Conservation (phyloP, 331 rosid genomes). For the Saraca asoca region DNA sequence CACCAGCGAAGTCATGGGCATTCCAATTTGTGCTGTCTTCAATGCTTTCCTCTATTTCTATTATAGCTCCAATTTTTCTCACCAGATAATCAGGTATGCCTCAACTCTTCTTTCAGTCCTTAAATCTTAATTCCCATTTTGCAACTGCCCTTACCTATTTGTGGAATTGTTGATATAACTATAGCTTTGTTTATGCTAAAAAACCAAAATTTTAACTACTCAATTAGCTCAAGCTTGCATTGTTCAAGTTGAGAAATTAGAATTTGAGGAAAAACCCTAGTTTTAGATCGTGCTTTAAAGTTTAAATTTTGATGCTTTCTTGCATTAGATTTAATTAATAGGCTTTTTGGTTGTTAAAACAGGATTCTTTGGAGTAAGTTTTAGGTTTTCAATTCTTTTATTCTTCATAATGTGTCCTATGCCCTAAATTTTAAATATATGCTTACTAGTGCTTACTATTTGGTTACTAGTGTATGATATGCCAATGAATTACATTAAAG, state of each 20-base stretch:
- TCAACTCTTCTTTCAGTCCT: slow-evolving; percentile 16
- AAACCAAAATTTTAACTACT: too few species aligned
- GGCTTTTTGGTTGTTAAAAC: slow-evolving; percentile 4
- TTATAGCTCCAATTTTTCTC: slow-evolving; percentile 36
- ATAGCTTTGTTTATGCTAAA: slow-evolving; percentile 45
- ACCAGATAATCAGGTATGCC: slow-evolving; percentile 42
- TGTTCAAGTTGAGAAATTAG: slow-evolving; percentile 33
- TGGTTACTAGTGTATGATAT: too few species aligned
- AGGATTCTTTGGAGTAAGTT: background rate
- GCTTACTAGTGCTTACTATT: too few species aligned
- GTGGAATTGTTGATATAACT: slow-evolving; percentile 52
- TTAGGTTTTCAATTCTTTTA: slow-evolving; percentile 6
- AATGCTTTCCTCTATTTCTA: background rate
- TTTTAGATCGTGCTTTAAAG: slow-evolving; percentile 53
- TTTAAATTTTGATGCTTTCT: slow-evolving; percentile 43
- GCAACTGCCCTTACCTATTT: slow-evolving; percentile 25
- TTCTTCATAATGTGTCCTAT: too few species aligned
- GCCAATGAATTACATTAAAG: too few species aligned
- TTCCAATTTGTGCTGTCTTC: slow-evolving; percentile 19
- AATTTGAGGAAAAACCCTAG: slow-evolving; percentile 75
- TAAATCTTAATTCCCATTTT: slow-evolving; percentile 25
- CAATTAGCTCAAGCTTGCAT: slow-evolving; percentile 29
- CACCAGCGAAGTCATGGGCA: too few species aligned
- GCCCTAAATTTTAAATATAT: too few species aligned
- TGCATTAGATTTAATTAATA: slow-evolving; percentile 52